Evolutionary conservation across 352 stramenopile genomes (phyloP).

Genomic region (Phytophthora melonis): DNA sequence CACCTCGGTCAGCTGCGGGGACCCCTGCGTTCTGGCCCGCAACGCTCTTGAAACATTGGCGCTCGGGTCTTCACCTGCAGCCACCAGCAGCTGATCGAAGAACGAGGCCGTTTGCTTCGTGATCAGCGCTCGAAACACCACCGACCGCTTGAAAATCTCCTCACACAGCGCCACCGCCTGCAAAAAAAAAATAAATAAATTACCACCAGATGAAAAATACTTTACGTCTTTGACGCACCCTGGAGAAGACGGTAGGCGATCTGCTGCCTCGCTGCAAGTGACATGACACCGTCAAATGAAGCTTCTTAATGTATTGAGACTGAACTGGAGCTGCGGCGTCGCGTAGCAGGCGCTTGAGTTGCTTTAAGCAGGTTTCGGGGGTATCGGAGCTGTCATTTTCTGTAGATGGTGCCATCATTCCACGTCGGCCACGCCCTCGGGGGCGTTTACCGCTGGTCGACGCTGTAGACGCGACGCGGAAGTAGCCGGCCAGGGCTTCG

Average conservation of each 20-base stretch:
- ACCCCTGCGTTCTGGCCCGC: conserved; percentile 23
- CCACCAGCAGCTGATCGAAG: conserved; percentile 57
- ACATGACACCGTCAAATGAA: conserved; percentile 32
- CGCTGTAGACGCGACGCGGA: conserved; percentile 12
- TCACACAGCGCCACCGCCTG: conserved; percentile 48
- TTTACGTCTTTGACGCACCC: conserved; percentile 15
- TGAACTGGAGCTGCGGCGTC: conserved; percentile 33
- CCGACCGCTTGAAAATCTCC: conserved; percentile 71
- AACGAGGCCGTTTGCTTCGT: conserved; percentile 50
- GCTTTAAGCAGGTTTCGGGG: conserved; percentile 32
- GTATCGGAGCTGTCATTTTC: not conserved
- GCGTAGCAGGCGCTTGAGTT: conserved; percentile 46
- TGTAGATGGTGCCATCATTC: not conserved
- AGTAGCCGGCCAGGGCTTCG: conserved; percentile 36
- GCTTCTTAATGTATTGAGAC: conserved; percentile 35
- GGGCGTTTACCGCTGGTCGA: conserved; percentile 9
- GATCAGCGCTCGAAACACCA: conserved; percentile 59
- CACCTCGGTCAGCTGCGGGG: conserved; percentile 37
- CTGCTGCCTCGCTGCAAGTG: conserved; percentile 33
- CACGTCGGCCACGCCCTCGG: not conserved
- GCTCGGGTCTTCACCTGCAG: conserved; percentile 49
- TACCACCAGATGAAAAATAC: not conserved
- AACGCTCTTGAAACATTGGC: conserved; percentile 39
- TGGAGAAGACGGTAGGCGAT: conserved; percentile 27
- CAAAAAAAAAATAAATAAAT: conserved; percentile 1